phyloP scores from a whole-genome alignment of 805 yeast species.

The Starmera pachycereana region DNA sequence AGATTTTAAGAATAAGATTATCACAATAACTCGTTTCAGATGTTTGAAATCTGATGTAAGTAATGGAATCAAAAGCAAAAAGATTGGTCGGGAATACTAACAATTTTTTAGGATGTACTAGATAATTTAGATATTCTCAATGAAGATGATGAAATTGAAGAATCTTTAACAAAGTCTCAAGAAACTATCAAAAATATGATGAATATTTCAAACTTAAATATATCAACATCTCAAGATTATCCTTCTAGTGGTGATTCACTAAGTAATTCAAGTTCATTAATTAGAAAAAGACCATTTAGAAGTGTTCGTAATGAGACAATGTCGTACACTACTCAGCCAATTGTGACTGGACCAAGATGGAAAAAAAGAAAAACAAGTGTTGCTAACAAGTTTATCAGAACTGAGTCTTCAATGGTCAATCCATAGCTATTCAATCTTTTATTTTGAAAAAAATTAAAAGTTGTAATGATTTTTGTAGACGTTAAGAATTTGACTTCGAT shows the following conservation, averaged over 20 bases:
- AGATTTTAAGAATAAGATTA: neutral
- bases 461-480: too few relatives aligned
- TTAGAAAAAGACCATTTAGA: neutral
- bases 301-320: neutral
- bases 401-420: too few relatives aligned
- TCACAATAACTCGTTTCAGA: neutral
- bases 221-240: neutral
- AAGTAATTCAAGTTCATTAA: neutral
- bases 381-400: neutral
- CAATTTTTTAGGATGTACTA: neutral
- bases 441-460: too few relatives aligned
- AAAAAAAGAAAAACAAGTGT: constrained; percentile 1
- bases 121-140: neutral
- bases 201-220: neutral
- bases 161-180: neutral
- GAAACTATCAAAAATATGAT: neutral
- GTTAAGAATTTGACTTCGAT: too few relatives aligned
- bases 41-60: neutral
- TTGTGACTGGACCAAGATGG: neutral
- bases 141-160: neutral
- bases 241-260: neutral
- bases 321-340: neutral
- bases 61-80: too few relatives aligned
- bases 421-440: too few relatives aligned
- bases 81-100: too few relatives aligned